Evolutionary conservation across 345 rosid species (phyloP).

Genomic region (Abelmoschus esculentus): DNA sequence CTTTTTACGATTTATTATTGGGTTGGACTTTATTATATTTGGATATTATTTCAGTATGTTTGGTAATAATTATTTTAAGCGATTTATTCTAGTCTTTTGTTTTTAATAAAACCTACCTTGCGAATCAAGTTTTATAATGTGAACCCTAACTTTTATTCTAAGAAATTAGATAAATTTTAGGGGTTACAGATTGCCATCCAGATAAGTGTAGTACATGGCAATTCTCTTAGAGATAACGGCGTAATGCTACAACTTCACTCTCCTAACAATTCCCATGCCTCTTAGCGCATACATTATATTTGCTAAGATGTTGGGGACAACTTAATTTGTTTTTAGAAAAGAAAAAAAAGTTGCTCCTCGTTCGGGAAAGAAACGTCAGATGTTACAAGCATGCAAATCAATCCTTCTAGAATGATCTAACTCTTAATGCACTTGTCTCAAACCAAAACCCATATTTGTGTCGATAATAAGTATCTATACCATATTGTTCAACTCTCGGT

Average conservation of each 20-base stretch:
- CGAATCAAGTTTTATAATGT: too few relatives aligned
- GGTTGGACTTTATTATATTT: too few relatives aligned
- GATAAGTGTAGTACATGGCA: not conserved
- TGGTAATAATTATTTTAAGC: too few relatives aligned
- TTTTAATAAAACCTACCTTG: too few relatives aligned
- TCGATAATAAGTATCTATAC: not conserved
- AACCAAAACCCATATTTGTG: not conserved
- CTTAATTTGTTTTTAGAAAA: not conserved
- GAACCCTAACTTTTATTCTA: too few relatives aligned
- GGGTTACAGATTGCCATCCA: not conserved
- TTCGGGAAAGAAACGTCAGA: not conserved
- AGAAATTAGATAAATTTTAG: too few relatives aligned
- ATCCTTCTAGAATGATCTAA: not conserved
- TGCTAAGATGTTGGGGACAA: not conserved
- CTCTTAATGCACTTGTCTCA: not conserved
- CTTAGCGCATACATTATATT: not conserved
- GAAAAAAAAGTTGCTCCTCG: not conserved
- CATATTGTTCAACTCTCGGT: not conserved
- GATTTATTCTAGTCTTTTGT: too few relatives aligned
- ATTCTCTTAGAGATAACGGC: not conserved
- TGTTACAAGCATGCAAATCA: not conserved
- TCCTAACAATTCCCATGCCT: not conserved
- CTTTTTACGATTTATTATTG: too few relatives aligned
- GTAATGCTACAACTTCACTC: not conserved
- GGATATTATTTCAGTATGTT: too few relatives aligned